These are phyloP conservation scores for Solanum chiquidenum DNA, from an alignment of 257 asterid genomes.

Conservation along the genomic window DNA sequence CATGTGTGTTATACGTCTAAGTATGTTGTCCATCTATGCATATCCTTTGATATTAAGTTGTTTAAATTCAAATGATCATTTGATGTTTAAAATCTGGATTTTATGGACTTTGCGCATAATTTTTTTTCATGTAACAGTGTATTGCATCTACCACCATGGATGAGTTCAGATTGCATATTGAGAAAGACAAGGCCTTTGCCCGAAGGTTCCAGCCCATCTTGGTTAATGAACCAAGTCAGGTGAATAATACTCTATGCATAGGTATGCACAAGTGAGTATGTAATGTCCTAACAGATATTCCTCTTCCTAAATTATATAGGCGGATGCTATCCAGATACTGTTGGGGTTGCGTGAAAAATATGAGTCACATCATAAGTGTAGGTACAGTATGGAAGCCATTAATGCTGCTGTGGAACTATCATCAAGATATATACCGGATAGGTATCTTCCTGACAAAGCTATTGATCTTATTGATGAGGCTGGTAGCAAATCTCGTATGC, in stretches of 20 bases:
- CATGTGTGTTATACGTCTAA: not conserved
- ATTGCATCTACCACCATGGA: conserved; percentile 95
- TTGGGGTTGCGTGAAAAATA: conserved; percentile 84
- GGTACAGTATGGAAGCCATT: conserved; percentile 77
- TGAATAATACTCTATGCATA: conserved; percentile 4
- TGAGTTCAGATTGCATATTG: conserved; percentile 79
- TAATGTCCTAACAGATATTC: not conserved
- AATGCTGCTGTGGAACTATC: conserved; percentile 89
- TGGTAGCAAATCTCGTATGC: conserved; percentile 96
- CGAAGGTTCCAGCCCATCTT: conserved; percentile 89
- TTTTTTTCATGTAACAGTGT: conserved; percentile 48
- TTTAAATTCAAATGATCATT: conserved; percentile 4
- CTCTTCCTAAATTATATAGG: conserved; percentile 26
- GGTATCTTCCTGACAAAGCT: conserved; percentile 97
- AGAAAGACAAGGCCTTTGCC: conserved; percentile 90
- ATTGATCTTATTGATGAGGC: conserved; percentile 97
- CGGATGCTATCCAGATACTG: conserved; percentile 75
- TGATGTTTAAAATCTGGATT: not conserved
- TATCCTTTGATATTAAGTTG: not conserved
- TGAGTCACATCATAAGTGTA: conserved; percentile 79
- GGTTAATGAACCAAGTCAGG: conserved; percentile 84
- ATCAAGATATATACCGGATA: conserved; percentile 78
- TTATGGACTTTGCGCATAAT: conserved; percentile 5
- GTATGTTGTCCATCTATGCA: not conserved
- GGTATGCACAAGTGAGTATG: not conserved